Base-by-base conservation (phyloP, 164 flowering plant genomes). In the Santalum album region DNA sequence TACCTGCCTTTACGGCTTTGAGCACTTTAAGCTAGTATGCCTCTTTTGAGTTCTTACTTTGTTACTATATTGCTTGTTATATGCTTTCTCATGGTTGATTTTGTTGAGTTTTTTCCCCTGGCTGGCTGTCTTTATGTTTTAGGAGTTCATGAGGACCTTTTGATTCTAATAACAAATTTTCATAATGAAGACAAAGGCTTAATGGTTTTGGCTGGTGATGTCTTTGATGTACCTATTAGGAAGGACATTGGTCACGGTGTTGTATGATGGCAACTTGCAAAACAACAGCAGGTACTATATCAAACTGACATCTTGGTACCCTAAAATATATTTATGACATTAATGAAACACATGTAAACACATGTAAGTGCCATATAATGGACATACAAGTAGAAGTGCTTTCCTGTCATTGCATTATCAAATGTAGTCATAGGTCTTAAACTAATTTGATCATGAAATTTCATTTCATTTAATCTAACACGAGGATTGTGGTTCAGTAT, bases 201-300 rank as follows among this genome's bases (percentile, higher is more conserved):
- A 39, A 87, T 85, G 86, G 78, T 80, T 40, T 70, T 92, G 68
- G 85, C 91, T 59, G 96, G 99, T 59, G 96, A 92, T 77, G 91
- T 92, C 56, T 92, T 92, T 78, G 91, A 89, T 71, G 90, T 85
- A 2, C 96, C 99, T 25, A 85, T 92, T 38, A 72, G 96, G 72
- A 89, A 87, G 69, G 96, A 92, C 66, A 89, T 89, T 67, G 75
- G 89, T 60, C 99, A 92, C 54, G 86, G 85, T 45, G 96, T 91
- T 69, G 98, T 92, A 2, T 63, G 87, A 55, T 92, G 96, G 96
- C 96, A 92, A 75, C 96, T 86, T 62, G 98, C 98, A 25, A 92
- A 92, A 60, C 72, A 94, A 25, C 95, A 75, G 55, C 96, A 92
- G 94, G 96, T 88, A 64, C 25, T 61, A 50, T 1, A 7, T 35